phyloP scores from a whole-genome alignment of 2,329 filamentous ascomycete species.

The Penicillium sp. region DNA sequence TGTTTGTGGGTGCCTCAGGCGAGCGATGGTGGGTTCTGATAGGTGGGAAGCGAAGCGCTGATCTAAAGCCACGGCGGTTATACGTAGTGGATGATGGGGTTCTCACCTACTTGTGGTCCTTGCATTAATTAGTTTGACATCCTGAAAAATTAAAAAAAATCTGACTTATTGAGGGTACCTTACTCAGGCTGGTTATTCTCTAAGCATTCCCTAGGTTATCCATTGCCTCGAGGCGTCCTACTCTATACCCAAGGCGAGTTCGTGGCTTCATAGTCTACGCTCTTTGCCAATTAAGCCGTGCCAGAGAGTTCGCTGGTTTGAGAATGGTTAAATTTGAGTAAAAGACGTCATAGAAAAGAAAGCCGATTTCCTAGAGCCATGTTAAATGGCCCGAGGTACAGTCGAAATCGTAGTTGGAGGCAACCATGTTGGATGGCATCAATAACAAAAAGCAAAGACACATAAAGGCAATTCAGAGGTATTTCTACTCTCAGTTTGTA shows the following conservation, averaged over 20 bases:
- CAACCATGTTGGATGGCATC: constrained; percentile 8
- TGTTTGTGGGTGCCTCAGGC: not conserved
- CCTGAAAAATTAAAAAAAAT: not conserved
- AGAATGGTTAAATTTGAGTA: not conserved
- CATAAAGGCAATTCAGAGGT: not conserved
- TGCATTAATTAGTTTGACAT: not conserved
- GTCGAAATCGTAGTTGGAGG: not conserved
- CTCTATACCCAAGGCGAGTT: not conserved
- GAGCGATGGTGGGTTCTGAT: constrained; percentile 11
- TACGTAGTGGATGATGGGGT: not conserved
- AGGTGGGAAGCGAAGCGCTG: constrained; percentile 20
- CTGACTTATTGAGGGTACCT: not conserved
- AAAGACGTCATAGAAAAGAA: not conserved
- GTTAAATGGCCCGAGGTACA: constrained; percentile 4
- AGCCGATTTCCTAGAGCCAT: not conserved
- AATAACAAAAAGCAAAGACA: not conserved
- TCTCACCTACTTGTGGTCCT: not conserved
- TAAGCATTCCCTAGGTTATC: not conserved
- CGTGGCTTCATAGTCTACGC: not conserved
- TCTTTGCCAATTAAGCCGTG: not conserved
- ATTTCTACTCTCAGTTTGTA: not conserved
- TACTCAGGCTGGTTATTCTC: not conserved
- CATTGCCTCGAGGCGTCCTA: not conserved
- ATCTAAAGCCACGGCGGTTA: constrained; percentile 12
- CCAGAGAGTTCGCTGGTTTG: not conserved